A percentile compares a stretch with the other conserved stretches of the same genome.
These are phyloP conservation scores for Botryosphaeria agaves DNA, from an alignment of 2,329 filamentous ascomycete genomes.

Conservation along the genomic window DNA sequence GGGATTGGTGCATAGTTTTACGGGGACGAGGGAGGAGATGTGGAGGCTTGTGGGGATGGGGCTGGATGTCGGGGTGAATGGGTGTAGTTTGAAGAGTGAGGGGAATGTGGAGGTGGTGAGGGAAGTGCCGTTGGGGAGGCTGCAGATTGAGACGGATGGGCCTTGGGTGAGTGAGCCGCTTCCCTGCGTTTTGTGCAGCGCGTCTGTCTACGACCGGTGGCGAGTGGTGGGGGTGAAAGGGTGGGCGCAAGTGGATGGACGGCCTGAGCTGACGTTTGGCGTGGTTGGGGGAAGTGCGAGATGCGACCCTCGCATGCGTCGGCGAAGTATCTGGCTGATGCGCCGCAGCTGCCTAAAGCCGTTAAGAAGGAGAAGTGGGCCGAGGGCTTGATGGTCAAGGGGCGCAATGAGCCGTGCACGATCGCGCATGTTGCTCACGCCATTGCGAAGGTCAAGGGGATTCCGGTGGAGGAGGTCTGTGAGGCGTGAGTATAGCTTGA, in stretches of 20 bases:
- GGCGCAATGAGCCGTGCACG: conserved; percentile 78
- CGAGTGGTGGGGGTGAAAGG: background rate
- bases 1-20: conserved; percentile 90
- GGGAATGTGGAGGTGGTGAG: conserved; percentile 79
- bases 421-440: conserved; percentile 80
- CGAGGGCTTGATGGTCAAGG: conserved; percentile 79
- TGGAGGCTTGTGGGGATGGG: conserved; percentile 60
- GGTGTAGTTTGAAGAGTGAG: conserved; percentile 85
- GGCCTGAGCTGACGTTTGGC: too few species aligned
- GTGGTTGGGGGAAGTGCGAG: too few species aligned
- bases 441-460: conserved; percentile 69
- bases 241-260: too few species aligned
- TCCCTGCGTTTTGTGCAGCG: too few species aligned
- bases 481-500: conserved; percentile 45
- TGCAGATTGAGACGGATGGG: conserved; percentile 95
- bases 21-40: conserved; percentile 76
- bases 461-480: conserved; percentile 64
- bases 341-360: conserved; percentile 56
- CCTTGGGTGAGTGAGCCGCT: conserved; percentile 49
- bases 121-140: conserved; percentile 55
- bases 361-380: conserved; percentile 96
- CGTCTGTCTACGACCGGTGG: too few species aligned
- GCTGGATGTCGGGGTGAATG: conserved; percentile 87
- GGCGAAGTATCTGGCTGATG: conserved; percentile 48
- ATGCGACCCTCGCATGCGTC: conserved; percentile 80